Conservation (phyloP, 2,329 filamentous ascomycete genomes). For the Fusarium paranaense region DNA sequence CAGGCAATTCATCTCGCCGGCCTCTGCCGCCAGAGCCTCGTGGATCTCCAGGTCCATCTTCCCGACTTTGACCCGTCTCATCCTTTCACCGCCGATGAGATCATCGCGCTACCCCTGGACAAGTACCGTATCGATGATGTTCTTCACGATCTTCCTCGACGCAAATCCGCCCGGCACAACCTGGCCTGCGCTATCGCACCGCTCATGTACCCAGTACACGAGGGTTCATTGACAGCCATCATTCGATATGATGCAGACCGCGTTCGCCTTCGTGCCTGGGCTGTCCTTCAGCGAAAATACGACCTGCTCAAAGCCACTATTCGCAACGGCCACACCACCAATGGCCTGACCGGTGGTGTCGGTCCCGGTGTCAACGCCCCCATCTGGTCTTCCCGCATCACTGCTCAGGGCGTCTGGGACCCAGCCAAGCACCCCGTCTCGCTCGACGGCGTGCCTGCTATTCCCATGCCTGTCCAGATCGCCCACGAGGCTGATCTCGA, state of each 20-base stretch:
- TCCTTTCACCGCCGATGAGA: slow-evolving; percentile 51
- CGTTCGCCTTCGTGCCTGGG: slow-evolving; percentile 52
- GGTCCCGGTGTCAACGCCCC: slow-evolving; percentile 48
- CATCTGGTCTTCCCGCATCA: slow-evolving; percentile 49
- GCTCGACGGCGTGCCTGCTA: slow-evolving; percentile 45
- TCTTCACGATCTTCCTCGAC: slow-evolving; percentile 50
- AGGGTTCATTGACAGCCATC: slow-evolving; percentile 50
- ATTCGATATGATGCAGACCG: slow-evolving; percentile 54
- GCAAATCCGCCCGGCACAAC: slow-evolving; percentile 47
- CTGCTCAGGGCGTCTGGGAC: slow-evolving; percentile 51
- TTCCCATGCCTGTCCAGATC: slow-evolving; percentile 51
- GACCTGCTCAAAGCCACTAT: slow-evolving; percentile 49
- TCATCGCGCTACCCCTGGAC: slow-evolving; percentile 49
- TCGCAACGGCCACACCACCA: slow-evolving; percentile 46
- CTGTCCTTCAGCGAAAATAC: slow-evolving; percentile 50
- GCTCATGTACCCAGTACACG: slow-evolving; percentile 50
- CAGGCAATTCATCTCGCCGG: slow-evolving; percentile 45
- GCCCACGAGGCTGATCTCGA: slow-evolving; percentile 47
- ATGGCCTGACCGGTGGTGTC: slow-evolving; percentile 47
- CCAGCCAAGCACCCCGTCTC: slow-evolving; percentile 47
- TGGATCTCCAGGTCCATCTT: slow-evolving; percentile 42
- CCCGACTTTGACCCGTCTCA: slow-evolving; percentile 45
- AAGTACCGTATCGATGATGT: slow-evolving; percentile 46
- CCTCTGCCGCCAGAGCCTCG: slow-evolving; percentile 46
- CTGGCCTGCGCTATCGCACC: slow-evolving; percentile 48